Evolutionary conservation across 495 filamentous ascomycete genomes (phyloP).

Genomic region (Extremus antarcticus): DNA sequence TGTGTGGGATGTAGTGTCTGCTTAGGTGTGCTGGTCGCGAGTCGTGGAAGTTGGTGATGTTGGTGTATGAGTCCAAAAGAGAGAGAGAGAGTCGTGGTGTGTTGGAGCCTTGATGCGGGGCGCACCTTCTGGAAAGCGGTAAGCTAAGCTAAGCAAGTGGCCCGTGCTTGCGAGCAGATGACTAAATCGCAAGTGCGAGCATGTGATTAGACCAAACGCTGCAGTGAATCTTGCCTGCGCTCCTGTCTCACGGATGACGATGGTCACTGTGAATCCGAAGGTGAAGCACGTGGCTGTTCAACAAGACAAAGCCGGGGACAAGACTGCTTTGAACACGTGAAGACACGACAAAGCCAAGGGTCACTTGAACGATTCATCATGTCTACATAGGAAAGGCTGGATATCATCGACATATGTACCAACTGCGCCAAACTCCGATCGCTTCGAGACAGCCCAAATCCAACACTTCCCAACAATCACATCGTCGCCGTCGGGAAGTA

Average conservation of each 20-base stretch:
- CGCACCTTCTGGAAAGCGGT: background rate
- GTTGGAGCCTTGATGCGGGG: background rate
- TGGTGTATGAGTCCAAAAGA: background rate
- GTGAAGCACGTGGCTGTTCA: background rate
- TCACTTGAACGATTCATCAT: background rate
- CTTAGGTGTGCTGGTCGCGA: background rate
- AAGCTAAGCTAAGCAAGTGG: too few species aligned
- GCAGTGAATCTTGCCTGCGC: background rate
- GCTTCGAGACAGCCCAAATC: background rate
- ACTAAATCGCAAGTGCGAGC: background rate
- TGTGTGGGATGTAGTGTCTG: conserved; percentile 58
- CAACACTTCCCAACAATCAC: conserved; percentile 23
- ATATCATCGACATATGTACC: conserved; percentile 45
- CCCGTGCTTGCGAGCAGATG: too few species aligned
- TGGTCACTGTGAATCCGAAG: background rate
- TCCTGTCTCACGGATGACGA: background rate
- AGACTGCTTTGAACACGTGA: background rate
- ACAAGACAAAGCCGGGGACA: background rate
- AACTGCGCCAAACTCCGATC: background rate
- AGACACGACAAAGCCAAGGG: background rate
- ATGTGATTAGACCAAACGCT: background rate
- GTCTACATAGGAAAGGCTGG: background rate
- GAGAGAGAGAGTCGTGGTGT: background rate
- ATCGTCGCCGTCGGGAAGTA: conserved; percentile 73
- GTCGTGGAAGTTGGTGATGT: background rate